Percentiles rank a stretch among this genome's conserved stretches.
phyloP scores from a whole-genome alignment of 768 basidiomycete genomes.

The Leccinum barrowsii region DNA sequence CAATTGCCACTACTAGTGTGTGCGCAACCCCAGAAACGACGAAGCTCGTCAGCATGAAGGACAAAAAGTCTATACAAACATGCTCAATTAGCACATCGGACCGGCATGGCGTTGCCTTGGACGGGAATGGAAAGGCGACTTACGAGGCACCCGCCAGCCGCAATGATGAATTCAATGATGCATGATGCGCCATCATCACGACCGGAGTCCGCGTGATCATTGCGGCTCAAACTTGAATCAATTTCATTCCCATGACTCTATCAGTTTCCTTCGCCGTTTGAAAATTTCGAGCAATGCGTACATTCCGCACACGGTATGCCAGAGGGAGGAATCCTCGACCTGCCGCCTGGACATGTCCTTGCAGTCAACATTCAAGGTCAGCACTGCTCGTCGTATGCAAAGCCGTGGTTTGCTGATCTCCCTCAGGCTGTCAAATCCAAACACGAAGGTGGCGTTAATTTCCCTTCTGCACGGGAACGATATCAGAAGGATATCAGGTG shows the following conservation, averaged over 20 bases:
- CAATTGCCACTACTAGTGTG: neutral
- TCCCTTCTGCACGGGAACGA: conserved; percentile 26
- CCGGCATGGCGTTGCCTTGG: conserved; percentile 9
- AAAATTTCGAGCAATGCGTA: conserved; percentile 29
- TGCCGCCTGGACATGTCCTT: conserved; percentile 24
- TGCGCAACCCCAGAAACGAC: neutral
- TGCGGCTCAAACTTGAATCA: conserved; percentile 3
- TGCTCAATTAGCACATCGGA: conserved; percentile 1
- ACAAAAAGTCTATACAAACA: neutral
- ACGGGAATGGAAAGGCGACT: conserved; percentile 10
- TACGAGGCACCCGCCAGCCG: neutral
- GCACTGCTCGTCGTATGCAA: neutral
- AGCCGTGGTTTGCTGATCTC: conserved; percentile 9
- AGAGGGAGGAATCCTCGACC: conserved; percentile 28
- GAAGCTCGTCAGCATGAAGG: neutral
- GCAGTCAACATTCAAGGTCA: neutral
- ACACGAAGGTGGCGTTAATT: conserved; percentile 15
- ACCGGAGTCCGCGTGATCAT: conserved; percentile 14
- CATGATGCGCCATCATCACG: conserved; percentile 2
- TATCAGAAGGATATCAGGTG: conserved; percentile 30
- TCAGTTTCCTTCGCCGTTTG: conserved; percentile 15
- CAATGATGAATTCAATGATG: neutral
- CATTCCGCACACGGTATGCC: conserved; percentile 25
- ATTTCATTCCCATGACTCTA: conserved; percentile 21
- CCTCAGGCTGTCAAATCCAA: conserved; percentile 23